Base-by-base conservation (phyloP, 2,329 filamentous ascomycete species). In the Dothideomycetes sp. region DNA sequence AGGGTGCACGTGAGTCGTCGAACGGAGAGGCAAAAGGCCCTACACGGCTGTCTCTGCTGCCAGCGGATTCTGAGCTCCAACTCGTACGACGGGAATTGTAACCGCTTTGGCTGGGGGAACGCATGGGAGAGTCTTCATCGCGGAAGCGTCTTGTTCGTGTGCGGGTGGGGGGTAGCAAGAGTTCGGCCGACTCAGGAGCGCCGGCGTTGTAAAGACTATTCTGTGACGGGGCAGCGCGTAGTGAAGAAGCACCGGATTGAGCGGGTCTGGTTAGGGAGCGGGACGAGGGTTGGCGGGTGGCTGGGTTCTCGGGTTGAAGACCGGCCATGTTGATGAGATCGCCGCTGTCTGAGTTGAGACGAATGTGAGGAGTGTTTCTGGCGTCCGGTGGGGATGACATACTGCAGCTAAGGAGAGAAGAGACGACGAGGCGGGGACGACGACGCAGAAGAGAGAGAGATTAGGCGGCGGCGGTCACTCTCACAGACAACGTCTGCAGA, bases 11-110 rank as follows among this genome's bases (percentile, higher is more conserved):
- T 4, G 74, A 76, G 47, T 80, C 76, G 45, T 74, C 72, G 49
- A 78, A 80, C 0, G 74, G 76, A 38, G 68, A 69, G 15, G 54
- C 61, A 49, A 68, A 76, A 46, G 59, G 70, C 37, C 51, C 65
- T 49, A 57, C 65, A 52, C 70, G 64, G 47, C 70, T 73, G 51
- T 74, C 70, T 47, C 68, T 64, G 48, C 70, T 75, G 13, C 62
- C 64, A 4, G 60, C 63, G 7, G 61, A 64, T 46, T 78, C 74
- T 13, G 78, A 80, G 50, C 73, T 76, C 71, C 76, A 80, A 58
- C 78, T 83, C 22, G 77, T 77, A 44, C 77, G 64, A 48, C 76
- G 65, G 32, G 76, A 81, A 10, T 74, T 77, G 54, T 69, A 65
- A 35, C 57, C 64, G 30, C 70, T 72, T 4, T 60, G 59, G 20